Evolutionary conservation across 2,329 filamentous ascomycete genomes (phyloP), one percentile per base, ranked within the genome.

Genomic region (Talaromyces piceae): DNA sequence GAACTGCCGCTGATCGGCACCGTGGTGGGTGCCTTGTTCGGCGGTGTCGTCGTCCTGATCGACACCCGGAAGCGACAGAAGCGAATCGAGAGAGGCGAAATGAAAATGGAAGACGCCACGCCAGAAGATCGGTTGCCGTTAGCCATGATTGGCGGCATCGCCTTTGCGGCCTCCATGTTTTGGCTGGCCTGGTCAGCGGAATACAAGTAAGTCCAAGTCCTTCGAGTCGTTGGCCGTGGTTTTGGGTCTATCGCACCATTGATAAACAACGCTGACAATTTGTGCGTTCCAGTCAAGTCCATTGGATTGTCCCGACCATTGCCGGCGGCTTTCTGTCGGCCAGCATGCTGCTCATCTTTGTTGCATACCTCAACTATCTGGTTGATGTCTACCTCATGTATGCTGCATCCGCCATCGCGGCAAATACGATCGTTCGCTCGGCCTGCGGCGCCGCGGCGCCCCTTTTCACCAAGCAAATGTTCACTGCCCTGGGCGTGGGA

Each of bases 1-100:
- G 72, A 78, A 50, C 62, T 81, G 0, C 76, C 77, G 1, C 63
- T 80, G 5, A 60, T 80, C 27, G 64, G 62, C 3, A 61, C 63
- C 6, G 5, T 43, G 12, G 22, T 43, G 8, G 39, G 39, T 43
- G 39, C 39, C 11, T 13, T 22, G 22, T 6, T 25, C n/a, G 39
- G 39, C 25, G 39, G 22, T 16, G 20, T 4, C 1, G 39, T 43
- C 23, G 39, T 43, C 23, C 11, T 43, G 39, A 4, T 9, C 5
- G 39, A 43, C 33, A 37, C 33, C 9, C 33, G 33, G 33, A 37
- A 18, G n/a, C 39, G 39, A 1, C 20, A 43, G 23, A 43, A 43
- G 33, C 16, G 25, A 43, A 43, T 43, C 9, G 39, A 43, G 8
- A 43, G 39, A 43, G 39, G 39, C 22, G 39, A 43, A 23, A 25